These are phyloP conservation scores for Neocucurbitaria cava DNA, from an alignment of 2,329 filamentous ascomycete species.

Conservation along the genomic window DNA sequence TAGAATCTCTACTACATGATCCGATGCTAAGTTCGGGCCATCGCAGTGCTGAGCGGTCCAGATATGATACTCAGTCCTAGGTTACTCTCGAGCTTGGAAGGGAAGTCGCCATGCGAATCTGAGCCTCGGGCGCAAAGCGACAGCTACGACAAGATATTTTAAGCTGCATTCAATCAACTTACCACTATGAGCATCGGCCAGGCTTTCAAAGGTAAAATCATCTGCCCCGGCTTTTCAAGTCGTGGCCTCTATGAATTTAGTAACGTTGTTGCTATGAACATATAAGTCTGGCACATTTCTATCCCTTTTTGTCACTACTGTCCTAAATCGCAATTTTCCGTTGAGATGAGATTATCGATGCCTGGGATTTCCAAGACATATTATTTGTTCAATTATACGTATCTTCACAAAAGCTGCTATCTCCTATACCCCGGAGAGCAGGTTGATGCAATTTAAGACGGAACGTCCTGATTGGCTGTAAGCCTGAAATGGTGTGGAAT, in stretches of 20 bases:
- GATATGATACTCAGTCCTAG: no score
- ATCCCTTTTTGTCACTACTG: neutral
- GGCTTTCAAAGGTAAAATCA: neutral
- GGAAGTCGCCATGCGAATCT: no score
- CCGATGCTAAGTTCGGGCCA: neutral
- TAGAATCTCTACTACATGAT: no score
- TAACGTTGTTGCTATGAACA: neutral
- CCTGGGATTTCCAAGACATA: neutral
- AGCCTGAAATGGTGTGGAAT: neutral
- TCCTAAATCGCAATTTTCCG: neutral
- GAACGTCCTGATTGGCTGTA: neutral
- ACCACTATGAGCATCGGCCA: neutral
- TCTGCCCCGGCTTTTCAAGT: neutral
- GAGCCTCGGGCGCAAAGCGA: no score
- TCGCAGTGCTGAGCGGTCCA: no score
- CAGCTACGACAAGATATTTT: no score
- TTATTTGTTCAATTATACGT: neutral
- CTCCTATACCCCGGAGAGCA: no score
- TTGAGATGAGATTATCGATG: neutral
- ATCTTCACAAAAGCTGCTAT: no score
- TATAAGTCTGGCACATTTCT: neutral
- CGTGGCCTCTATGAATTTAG: neutral
- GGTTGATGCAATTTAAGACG: no score
- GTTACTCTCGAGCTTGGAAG: no score
- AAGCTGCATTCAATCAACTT: neutral